Conservation (phyloP, 495 filamentous ascomycete genomes). For the Glarea lozoyensis region DNA sequence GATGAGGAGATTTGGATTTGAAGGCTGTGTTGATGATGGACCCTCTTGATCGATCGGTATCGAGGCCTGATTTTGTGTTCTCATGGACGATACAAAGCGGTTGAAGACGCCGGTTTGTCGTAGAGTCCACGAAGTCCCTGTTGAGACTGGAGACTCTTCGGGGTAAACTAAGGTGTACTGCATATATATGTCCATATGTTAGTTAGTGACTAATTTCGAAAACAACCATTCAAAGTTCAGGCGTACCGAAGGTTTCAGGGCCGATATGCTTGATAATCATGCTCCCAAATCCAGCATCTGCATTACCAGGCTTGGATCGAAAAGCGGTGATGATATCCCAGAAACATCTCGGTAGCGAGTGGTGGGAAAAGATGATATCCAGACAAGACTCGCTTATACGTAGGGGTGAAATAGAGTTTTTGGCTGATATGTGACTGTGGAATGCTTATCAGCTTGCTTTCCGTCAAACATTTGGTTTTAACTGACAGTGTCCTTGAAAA, state of each 20-base stretch:
- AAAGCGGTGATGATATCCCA: background rate
- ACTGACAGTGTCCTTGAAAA: too few species aligned
- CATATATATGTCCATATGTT: background rate
- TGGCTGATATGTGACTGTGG: background rate
- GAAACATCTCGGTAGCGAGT: background rate
- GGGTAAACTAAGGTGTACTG: background rate
- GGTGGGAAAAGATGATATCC: background rate
- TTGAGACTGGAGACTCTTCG: background rate
- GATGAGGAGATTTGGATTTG: slow-evolving; percentile 19
- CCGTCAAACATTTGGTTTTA: too few species aligned
- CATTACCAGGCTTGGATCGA: background rate
- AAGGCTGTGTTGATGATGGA: slow-evolving; percentile 2
- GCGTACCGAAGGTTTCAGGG: background rate
- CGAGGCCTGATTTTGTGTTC: slow-evolving; percentile 4
- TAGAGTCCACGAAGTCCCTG: slow-evolving; percentile 22
- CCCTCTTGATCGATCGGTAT: background rate
- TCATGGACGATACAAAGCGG: slow-evolving; percentile 11
- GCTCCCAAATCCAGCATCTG: background rate
- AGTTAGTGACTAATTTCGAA: background rate
- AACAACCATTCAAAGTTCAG: background rate
- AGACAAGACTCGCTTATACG: background rate
- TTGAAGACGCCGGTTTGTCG: slow-evolving; percentile 32
- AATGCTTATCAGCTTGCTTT: too few species aligned
- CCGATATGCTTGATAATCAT: background rate
- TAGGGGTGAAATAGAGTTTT: background rate